Conservation (phyloP, 2,329 filamentous ascomycete genomes). For the Colletotrichum sojae region DNA sequence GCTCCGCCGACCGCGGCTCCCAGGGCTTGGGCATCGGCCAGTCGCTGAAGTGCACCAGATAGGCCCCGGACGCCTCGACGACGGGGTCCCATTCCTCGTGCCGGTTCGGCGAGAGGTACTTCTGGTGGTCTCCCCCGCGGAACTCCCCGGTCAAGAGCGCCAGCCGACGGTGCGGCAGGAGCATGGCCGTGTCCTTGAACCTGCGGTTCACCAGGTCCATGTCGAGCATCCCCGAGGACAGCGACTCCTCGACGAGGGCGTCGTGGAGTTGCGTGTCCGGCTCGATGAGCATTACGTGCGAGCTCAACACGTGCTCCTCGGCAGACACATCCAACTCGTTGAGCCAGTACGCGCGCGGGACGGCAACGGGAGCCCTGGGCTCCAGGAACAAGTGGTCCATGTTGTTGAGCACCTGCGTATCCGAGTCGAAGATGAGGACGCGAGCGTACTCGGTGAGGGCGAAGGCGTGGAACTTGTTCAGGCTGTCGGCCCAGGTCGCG, state of each 20-base stretch:
- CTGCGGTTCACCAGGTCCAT: slow-evolving; percentile 78
- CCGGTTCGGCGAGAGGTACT: slow-evolving; percentile 61
- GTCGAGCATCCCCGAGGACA: slow-evolving; percentile 64
- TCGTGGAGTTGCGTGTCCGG: slow-evolving; percentile 51
- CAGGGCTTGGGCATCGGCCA: slow-evolving; percentile 77
- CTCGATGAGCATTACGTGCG: slow-evolving; percentile 70
- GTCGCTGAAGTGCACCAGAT: slow-evolving; percentile 79
- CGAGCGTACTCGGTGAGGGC: slow-evolving; percentile 72
- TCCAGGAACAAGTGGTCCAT: slow-evolving; percentile 82
- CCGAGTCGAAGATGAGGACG: slow-evolving; percentile 70
- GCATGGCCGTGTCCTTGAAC: slow-evolving; percentile 69
- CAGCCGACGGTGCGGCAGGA: slow-evolving; percentile 76
- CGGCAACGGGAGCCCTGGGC: slow-evolving; percentile 72
- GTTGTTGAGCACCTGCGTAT: slow-evolving; percentile 72
- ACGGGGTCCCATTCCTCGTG: slow-evolving; percentile 71
- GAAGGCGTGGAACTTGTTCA: slow-evolving; percentile 79
- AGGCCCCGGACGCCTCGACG: slow-evolving; percentile 69
- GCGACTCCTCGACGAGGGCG: slow-evolving; percentile 57
- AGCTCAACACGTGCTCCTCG: slow-evolving; percentile 57
- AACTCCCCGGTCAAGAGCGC: slow-evolving; percentile 75
- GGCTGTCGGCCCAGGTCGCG: slow-evolving; percentile 73
- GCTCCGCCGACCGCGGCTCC: slow-evolving; percentile 41
- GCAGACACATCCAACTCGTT: slow-evolving; percentile 63
- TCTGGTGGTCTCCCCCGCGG: slow-evolving; percentile 62
- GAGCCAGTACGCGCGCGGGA: slow-evolving; percentile 81